These are phyloP conservation scores for Botrytis aclada DNA, from an alignment of 2,329 filamentous ascomycete species.

Conservation along the genomic window DNA sequence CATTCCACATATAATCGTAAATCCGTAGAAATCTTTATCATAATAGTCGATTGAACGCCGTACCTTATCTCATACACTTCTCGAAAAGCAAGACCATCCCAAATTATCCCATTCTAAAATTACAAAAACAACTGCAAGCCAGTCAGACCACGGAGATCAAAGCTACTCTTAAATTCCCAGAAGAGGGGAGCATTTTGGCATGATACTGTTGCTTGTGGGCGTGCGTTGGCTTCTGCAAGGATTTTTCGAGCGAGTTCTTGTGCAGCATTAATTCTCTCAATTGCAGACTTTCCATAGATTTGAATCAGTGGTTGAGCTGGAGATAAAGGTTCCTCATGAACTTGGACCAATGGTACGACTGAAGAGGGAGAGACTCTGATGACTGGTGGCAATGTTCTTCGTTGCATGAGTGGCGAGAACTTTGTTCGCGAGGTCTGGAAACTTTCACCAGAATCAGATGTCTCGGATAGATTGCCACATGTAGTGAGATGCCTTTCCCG, in stretches of 20 bases:
- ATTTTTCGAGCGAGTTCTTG: background rate
- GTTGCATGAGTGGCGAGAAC: background rate
- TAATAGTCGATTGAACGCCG: background rate
- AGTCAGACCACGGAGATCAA: background rate
- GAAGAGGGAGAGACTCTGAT: background rate
- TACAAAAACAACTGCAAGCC: background rate
- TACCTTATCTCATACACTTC: background rate
- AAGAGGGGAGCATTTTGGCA: background rate
- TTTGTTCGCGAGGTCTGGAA: background rate
- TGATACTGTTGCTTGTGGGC: background rate
- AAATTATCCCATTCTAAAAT: background rate
- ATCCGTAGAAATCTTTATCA: background rate
- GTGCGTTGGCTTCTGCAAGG: background rate
- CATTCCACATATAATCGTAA: background rate
- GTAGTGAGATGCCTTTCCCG: background rate
- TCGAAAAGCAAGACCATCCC: background rate
- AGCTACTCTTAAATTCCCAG: background rate
- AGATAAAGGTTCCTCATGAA: background rate
- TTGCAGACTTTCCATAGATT: background rate
- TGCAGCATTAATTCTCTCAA: background rate
- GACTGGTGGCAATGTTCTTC: background rate
- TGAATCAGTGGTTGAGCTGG: background rate
- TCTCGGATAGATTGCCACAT: background rate
- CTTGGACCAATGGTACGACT: background rate
- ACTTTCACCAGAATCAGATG: background rate